Percentiles rank a stretch among this genome's conserved stretches.
phyloP scores from a whole-genome alignment of 2,329 filamentous ascomycete genomes.

The Aspergillus oerlinghausenensis region DNA sequence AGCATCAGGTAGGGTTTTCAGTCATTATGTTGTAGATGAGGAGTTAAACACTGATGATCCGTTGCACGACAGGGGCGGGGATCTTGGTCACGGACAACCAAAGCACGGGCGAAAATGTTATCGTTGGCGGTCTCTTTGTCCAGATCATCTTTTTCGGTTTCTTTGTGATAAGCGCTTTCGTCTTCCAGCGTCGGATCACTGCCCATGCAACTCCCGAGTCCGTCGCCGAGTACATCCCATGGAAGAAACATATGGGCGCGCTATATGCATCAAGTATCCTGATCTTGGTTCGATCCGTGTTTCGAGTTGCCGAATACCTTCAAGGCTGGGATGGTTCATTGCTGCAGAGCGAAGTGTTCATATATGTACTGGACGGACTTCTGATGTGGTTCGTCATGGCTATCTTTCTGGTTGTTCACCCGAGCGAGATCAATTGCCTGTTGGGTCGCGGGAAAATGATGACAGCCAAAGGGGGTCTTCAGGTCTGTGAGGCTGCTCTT shows the following conservation, averaged over 20 bases:
- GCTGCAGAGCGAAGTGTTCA: conserved; percentile 23
- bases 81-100: conserved; percentile 16
- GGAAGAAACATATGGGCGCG: conserved; percentile 35
- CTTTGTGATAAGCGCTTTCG: conserved; percentile 20
- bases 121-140: conserved; percentile 25
- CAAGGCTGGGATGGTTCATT: conserved; percentile 24
- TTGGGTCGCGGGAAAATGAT: conserved; percentile 14
- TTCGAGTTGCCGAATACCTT: conserved; percentile 26
- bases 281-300: conserved; percentile 26
- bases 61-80: conserved; percentile 15
- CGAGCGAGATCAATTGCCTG: conserved; percentile 22
- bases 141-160: conserved; percentile 30
- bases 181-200: conserved; percentile 24
- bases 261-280: conserved; percentile 19
- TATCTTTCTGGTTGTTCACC: conserved; percentile 19
- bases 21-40: background rate
- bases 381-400: conserved; percentile 25
- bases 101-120: conserved; percentile 20
- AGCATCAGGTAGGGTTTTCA: conserved; percentile 17
- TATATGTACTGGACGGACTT: conserved; percentile 29
- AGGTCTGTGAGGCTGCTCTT: conserved; percentile 8
- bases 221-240: conserved; percentile 18
- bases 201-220: conserved; percentile 24
- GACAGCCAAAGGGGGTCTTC: conserved; percentile 15
- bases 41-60: background rate